These are phyloP conservation scores for Chaetomiaceae sp. DNA, from an alignment of 2,329 filamentous ascomycete genomes.

Conservation along the genomic window DNA sequence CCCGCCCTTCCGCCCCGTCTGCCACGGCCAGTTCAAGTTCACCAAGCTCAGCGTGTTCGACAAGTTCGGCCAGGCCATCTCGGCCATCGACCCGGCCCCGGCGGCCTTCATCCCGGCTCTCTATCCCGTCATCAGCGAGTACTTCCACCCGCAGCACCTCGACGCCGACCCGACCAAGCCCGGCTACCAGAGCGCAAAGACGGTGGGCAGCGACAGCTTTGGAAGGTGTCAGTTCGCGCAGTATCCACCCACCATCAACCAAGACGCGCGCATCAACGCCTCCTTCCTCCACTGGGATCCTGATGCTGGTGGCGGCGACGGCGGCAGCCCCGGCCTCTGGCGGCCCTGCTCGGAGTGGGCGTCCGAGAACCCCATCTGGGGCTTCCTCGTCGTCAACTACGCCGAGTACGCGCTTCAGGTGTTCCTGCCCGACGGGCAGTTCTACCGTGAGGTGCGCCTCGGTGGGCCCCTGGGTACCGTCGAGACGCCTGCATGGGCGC, in stretches of 20 bases:
- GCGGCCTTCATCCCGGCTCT: not conserved
- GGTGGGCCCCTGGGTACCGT: slow-evolving; percentile 16
- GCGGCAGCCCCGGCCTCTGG: no score
- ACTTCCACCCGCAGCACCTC: not conserved
- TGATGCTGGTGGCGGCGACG: no score
- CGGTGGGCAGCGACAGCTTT: not conserved
- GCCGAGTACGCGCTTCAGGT: slow-evolving; percentile 39
- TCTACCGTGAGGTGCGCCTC: slow-evolving; percentile 40
- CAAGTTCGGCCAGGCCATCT: slow-evolving; percentile 44
- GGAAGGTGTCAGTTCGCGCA: not conserved
- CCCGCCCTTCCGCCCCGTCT: slow-evolving; percentile 44
- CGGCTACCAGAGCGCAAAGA: not conserved
- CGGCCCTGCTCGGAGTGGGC: slow-evolving; percentile 32
- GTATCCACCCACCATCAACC: slow-evolving; percentile 33
- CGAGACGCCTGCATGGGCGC: not conserved
- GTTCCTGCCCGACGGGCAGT: slow-evolving; percentile 38
- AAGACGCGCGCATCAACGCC: slow-evolving; percentile 35
- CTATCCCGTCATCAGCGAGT: not conserved
- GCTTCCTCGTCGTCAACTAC: slow-evolving; percentile 41
- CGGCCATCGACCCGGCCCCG: slow-evolving; percentile 29
- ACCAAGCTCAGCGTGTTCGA: slow-evolving; percentile 45
- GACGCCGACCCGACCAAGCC: no score
- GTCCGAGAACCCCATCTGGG: slow-evolving; percentile 40
- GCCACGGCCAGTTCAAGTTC: slow-evolving; percentile 45
- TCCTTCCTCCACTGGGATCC: slow-evolving; percentile 29